phyloP scores from a whole-genome alignment of 768 basidiomycete species.

The Phanerochaete carnosa region DNA sequence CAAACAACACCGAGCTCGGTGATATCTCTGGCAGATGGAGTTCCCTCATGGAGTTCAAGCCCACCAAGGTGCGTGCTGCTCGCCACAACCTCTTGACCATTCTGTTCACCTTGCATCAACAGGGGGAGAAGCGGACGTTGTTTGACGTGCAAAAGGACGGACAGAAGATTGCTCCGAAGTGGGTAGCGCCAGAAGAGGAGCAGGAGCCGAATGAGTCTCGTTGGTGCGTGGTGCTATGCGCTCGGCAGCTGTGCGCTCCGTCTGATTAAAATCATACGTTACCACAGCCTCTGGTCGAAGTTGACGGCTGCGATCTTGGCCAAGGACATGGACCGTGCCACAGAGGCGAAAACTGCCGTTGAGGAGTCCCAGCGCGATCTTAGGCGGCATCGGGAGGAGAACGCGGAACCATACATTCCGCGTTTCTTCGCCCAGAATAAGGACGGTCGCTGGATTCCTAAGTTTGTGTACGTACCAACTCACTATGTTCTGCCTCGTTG shows the following conservation, averaged over 20 bases:
- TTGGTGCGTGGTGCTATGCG: conserved; percentile 42
- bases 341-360: conserved; percentile 82
- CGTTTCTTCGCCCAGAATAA: conserved; percentile 71
- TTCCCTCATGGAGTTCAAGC: conserved; percentile 82
- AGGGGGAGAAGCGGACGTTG: conserved; percentile 63
- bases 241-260: neutral
- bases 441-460: conserved; percentile 82
- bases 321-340: conserved; percentile 94
- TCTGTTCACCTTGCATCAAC: neutral
- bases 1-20: conserved; percentile 58
- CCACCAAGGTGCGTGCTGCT: conserved; percentile 47
- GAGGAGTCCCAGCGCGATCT: conserved; percentile 91
- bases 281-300: conserved; percentile 68
- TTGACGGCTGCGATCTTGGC: conserved; percentile 81
- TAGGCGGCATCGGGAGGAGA: conserved; percentile 71
- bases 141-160: conserved; percentile 85
- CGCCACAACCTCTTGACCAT: neutral
- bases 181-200: conserved; percentile 78
- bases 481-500: conserved; percentile 2
- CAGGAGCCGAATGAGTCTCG: conserved; percentile 92
- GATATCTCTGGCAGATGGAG: conserved; percentile 92
- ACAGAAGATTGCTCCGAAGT: conserved; percentile 71
- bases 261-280: neutral
- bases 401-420: conserved; percentile 62
- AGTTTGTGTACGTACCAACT: conserved; percentile 54